phyloP scores from a whole-genome alignment of 768 basidiomycete genomes.

The Nidularia pulvinata region DNA sequence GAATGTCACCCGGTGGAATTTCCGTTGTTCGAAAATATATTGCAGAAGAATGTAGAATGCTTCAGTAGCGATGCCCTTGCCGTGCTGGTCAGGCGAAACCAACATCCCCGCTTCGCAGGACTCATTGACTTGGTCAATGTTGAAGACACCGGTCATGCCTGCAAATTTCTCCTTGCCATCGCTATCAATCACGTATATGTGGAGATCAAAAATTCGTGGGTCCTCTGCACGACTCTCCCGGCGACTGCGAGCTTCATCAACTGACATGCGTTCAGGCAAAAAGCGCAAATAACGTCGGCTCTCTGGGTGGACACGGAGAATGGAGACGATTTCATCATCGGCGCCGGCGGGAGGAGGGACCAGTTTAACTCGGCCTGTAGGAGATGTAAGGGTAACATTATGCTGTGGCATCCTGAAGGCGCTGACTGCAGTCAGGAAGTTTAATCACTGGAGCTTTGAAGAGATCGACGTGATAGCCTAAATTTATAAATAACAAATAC shows the following conservation, averaged over 20 bases:
- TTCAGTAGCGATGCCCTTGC: conserved; percentile 40
- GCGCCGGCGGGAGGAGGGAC: conserved; percentile 24
- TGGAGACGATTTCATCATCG: conserved; percentile 31
- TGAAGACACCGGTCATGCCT: conserved; percentile 34
- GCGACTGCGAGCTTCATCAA: conserved; percentile 28
- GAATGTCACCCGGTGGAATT: conserved; percentile 38
- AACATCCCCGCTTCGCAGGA: conserved; percentile 43
- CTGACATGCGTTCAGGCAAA: conserved; percentile 29
- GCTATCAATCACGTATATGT: conserved; percentile 24
- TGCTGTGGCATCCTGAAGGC: conserved; percentile 26
- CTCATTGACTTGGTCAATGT: conserved; percentile 28
- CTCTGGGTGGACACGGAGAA: conserved; percentile 34
- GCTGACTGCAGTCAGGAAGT: too few relatives aligned
- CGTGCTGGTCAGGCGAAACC: conserved; percentile 30
- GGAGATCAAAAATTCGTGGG: conserved; percentile 28
- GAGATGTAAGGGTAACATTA: conserved; percentile 21
- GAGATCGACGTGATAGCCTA: too few relatives aligned
- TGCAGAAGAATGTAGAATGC: conserved; percentile 35
- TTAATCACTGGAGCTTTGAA: too few relatives aligned
- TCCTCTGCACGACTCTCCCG: conserved; percentile 32
- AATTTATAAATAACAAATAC: too few relatives aligned
- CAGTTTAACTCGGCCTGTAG: conserved; percentile 30
- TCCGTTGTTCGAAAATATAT: conserved; percentile 38
- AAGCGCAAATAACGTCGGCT: conserved; percentile 34
- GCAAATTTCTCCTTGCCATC: conserved; percentile 25